phyloP scores from a whole-genome alignment of 108 stramenopile species.

The Parmales sp. region DNA sequence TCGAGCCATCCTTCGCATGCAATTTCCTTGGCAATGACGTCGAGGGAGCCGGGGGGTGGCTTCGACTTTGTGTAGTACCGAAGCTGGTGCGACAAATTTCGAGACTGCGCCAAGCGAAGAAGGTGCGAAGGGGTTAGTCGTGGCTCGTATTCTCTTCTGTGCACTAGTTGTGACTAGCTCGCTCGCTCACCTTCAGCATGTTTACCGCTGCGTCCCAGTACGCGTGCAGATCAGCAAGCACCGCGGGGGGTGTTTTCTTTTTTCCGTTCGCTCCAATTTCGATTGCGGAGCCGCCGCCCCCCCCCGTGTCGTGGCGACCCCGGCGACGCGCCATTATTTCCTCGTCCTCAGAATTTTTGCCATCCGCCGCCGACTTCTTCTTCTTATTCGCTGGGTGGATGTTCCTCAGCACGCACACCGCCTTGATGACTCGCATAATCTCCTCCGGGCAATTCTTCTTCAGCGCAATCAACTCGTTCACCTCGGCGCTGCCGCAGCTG shows the following conservation, averaged over 20 bases:
- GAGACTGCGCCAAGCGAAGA: too few species aligned
- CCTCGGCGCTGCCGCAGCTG: background rate
- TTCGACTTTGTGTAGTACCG: background rate
- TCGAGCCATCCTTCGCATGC: background rate
- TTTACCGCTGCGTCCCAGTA: constrained; percentile 4
- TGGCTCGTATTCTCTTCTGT: background rate
- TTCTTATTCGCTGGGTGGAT: background rate
- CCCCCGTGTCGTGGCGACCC: background rate
- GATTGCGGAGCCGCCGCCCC: background rate
- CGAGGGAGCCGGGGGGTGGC: background rate
- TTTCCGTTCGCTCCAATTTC: background rate
- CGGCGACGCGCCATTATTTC: background rate
- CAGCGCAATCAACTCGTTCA: background rate
- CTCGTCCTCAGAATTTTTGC: background rate
- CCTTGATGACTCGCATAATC: background rate
- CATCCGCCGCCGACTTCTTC: background rate
- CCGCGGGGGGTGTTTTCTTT: too few species aligned
- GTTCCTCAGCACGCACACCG: background rate
- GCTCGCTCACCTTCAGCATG: constrained; percentile 11
- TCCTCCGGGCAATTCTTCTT: background rate
- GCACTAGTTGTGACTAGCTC: too few species aligned
- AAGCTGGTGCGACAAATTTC: background rate
- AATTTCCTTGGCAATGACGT: background rate
- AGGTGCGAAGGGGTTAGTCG: background rate
- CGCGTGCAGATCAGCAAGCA: background rate